phyloP scores from a whole-genome alignment of 768 basidiomycete genomes.

The Tylopilus balloui region DNA sequence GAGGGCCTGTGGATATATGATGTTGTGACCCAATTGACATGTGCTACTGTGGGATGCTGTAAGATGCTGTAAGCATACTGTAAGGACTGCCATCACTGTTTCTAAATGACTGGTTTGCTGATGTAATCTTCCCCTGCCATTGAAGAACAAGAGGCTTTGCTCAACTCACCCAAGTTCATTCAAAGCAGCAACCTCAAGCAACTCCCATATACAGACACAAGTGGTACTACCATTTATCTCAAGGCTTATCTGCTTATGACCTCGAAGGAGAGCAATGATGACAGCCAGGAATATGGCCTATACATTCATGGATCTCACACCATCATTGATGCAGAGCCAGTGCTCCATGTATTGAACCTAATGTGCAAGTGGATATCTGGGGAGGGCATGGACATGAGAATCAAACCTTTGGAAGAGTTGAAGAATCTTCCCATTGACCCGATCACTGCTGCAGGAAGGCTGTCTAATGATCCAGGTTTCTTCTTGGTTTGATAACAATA shows the following conservation, averaged over 20 bases:
- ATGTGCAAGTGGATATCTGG: conserved; percentile 23
- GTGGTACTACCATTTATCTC: not conserved
- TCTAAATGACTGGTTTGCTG: no score
- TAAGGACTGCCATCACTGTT: no score
- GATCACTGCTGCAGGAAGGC: conserved; percentile 23
- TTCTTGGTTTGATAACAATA: not conserved
- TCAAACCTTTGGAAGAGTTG: conserved; percentile 20
- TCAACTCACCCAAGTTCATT: conserved; percentile 18
- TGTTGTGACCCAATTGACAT: no score
- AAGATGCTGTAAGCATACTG: no score
- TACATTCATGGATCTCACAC: conserved; percentile 23
- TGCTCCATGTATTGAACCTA: conserved; percentile 18
- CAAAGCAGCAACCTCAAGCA: conserved; percentile 13
- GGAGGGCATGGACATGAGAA: conserved; percentile 7
- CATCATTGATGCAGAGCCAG: conserved; percentile 23
- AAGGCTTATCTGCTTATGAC: conserved; percentile 13
- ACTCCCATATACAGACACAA: conserved; percentile 14
- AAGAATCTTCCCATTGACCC: conserved; percentile 25
- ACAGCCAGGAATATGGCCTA: conserved; percentile 12
- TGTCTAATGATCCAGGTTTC: not conserved
- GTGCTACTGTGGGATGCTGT: no score
- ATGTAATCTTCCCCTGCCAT: no score
- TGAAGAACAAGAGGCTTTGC: conserved; percentile 12
- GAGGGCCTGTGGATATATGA: no score
- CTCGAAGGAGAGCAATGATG: not conserved